A percentile compares a stretch with the other conserved stretches of the same genome.
Evolutionary conservation across 352 stramenopile species (phyloP).

Genomic region (Globisporangium megalacanthum): DNA sequence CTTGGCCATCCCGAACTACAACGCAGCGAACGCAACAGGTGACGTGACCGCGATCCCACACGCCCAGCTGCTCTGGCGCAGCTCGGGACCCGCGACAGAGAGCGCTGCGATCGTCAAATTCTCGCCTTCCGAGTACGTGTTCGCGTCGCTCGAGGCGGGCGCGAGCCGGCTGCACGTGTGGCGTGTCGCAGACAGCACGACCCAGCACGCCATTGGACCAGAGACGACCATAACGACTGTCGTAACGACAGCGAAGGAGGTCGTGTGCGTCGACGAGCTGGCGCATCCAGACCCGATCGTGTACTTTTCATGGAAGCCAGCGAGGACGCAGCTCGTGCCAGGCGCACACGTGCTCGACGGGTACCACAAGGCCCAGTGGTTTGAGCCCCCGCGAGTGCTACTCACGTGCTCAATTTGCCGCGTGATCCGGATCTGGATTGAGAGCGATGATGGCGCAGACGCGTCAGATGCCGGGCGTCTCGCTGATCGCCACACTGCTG

Average conservation of each 20-base stretch:
- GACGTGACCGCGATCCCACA: slow-evolving; percentile 9
- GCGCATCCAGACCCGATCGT: slow-evolving; percentile 58
- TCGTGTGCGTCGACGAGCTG: slow-evolving; percentile 35
- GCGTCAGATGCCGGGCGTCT: neutral
- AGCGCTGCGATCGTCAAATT: slow-evolving; percentile 55
- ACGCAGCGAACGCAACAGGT: neutral
- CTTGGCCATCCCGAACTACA: slow-evolving; percentile 34
- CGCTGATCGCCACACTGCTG: neutral
- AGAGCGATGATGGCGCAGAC: slow-evolving; percentile 18
- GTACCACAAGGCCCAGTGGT: slow-evolving; percentile 56
- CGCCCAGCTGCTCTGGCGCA: slow-evolving; percentile 29
- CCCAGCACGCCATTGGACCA: too few species aligned
- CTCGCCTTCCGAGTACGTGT: slow-evolving; percentile 64
- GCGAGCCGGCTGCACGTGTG: slow-evolving; percentile 45
- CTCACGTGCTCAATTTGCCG: slow-evolving; percentile 61
- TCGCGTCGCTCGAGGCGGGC: slow-evolving; percentile 38
- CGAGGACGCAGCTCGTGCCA: slow-evolving; percentile 46
- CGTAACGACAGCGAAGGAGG: neutral
- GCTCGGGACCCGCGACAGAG: slow-evolving; percentile 8
- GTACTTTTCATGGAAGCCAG: slow-evolving; percentile 79
- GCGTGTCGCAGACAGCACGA: slow-evolving; percentile 26
- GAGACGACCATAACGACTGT: neutral
- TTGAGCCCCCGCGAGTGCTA: slow-evolving; percentile 61
- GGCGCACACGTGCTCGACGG: slow-evolving; percentile 51
- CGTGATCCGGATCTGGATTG: slow-evolving; percentile 62